A percentile compares a stretch with the other conserved stretches of the same genome.
Conservation (phyloP, 116 monocot species). For the Cymodocea nodosa region DNA sequence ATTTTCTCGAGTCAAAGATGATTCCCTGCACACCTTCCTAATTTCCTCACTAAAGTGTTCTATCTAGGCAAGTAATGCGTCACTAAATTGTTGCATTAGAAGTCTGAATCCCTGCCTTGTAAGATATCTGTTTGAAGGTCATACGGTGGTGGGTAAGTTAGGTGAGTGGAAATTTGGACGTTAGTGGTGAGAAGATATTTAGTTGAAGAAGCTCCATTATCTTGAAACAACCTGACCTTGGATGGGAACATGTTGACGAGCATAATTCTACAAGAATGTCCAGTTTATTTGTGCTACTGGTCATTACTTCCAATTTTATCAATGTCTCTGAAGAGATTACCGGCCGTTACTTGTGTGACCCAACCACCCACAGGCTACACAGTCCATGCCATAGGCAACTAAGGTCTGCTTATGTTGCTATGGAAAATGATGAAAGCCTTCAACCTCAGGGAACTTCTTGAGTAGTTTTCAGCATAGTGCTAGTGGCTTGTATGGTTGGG, state of each 20-base stretch:
- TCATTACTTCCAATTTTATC: too few species aligned
- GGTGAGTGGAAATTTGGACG: conserved; percentile 8
- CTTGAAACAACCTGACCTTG: not conserved
- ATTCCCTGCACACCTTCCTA: not conserved
- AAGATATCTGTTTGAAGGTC: not conserved
- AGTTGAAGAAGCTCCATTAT: not conserved
- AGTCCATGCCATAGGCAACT: not conserved
- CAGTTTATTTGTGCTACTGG: too few species aligned
- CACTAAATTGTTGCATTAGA: not conserved
- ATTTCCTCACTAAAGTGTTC: not conserved
- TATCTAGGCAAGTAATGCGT: not conserved
- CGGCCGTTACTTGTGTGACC: not conserved
- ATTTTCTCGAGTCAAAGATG: not conserved
- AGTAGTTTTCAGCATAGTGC: not conserved
- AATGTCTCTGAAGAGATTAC: too few species aligned
- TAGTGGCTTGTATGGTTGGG: not conserved
- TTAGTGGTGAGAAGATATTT: not conserved
- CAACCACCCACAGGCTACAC: conserved; percentile 1
- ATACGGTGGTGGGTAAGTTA: not conserved
- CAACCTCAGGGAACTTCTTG: not conserved
- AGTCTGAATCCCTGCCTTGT: not conserved
- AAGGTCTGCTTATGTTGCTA: not conserved
- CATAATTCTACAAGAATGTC: not conserved
- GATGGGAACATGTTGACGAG: not conserved
- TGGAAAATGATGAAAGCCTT: not conserved